phyloP scores from a whole-genome alignment of 192 early-diverging fungal species.

The Haplosporangium gracile region DNA sequence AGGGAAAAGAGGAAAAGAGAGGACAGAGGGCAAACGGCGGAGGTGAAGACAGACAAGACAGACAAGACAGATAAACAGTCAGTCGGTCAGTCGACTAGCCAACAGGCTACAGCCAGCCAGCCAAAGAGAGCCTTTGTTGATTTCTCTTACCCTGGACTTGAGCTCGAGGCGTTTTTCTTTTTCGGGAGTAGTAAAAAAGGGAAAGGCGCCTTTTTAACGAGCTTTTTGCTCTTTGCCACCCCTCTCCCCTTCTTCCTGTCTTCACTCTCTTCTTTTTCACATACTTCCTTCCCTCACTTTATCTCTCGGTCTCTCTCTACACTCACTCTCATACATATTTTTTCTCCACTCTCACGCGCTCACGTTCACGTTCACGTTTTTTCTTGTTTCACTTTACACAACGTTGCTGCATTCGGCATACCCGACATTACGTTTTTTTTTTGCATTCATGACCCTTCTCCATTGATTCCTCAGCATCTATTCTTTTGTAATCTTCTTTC shows the following conservation, averaged over 20 bases:
- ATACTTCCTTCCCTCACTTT: background rate
- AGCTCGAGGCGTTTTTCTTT: background rate
- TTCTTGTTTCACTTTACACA: background rate
- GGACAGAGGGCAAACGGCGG: background rate
- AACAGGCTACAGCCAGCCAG: background rate
- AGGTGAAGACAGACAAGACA: background rate
- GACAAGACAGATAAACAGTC: background rate
- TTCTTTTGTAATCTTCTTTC: slow-evolving; percentile 2
- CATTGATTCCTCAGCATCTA: background rate
- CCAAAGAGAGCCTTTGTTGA: background rate
- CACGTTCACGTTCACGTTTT: slow-evolving; percentile 5
- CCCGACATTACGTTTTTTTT: background rate
- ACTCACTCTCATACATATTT: background rate
- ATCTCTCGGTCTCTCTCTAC: background rate
- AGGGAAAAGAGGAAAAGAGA: background rate
- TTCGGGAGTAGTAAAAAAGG: background rate
- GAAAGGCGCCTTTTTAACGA: background rate
- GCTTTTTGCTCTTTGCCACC: background rate
- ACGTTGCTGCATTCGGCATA: background rate
- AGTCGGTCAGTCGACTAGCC: background rate
- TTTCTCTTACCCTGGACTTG: background rate
- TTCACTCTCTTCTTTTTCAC: background rate
- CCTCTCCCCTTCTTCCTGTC: background rate
- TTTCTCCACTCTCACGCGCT: background rate
- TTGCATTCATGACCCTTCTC: background rate